Evolutionary conservation across 164 flowering plant species (phyloP).

Genomic region (Chloranthus sessilifolius): DNA sequence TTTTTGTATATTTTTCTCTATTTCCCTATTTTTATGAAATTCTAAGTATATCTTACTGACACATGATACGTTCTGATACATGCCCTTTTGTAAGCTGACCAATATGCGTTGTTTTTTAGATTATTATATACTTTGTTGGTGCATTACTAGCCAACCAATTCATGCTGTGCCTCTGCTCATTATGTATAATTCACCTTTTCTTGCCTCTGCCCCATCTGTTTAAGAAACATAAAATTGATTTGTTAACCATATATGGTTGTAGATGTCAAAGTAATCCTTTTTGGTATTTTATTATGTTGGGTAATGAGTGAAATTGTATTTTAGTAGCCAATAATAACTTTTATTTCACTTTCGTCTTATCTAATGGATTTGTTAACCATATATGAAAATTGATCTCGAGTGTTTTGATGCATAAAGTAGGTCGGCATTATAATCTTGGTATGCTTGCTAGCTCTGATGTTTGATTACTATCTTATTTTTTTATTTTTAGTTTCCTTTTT

Average conservation of each 20-base stretch:
- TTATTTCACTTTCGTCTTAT: not conserved
- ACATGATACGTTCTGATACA: not conserved
- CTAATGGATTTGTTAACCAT: not conserved
- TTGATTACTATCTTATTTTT: not conserved
- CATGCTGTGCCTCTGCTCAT: not conserved
- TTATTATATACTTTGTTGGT: not conserved
- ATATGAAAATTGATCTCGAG: not conserved
- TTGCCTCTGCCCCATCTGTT: too few species aligned
- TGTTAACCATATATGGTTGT: not conserved
- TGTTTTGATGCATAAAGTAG: too few species aligned
- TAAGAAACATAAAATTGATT: not conserved
- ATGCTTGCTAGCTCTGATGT: not conserved
- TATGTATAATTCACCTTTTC: not conserved
- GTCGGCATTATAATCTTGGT: too few species aligned
- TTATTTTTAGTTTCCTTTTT: conserved; percentile 5
- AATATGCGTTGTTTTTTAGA: not conserved
- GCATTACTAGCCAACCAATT: not conserved
- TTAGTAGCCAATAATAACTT: not conserved
- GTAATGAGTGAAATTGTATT: not conserved
- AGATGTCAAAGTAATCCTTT: not conserved
- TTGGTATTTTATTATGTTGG: not conserved
- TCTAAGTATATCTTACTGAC: too few species aligned
- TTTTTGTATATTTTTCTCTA: too few species aligned
- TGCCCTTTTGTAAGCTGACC: not conserved
- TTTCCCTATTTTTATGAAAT: too few species aligned